Base-by-base conservation (phyloP, 2,329 filamentous ascomycete genomes). In the Gaeumannomyces sp. region DNA sequence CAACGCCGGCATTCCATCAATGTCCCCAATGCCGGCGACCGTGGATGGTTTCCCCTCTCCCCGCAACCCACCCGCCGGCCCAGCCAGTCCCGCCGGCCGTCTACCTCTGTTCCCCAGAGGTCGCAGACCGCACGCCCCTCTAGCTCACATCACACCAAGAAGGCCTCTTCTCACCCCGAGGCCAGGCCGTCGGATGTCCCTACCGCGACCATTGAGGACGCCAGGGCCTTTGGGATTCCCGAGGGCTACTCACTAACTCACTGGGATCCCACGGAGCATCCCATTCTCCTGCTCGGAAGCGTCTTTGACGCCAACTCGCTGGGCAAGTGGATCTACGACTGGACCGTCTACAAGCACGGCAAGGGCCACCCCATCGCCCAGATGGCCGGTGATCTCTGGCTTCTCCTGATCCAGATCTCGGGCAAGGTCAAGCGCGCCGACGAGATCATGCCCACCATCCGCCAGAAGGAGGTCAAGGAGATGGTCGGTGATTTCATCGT, bases 251-350 rank as follows among this genome's bases (percentile, higher is more conserved):
- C 92, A 31, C 87, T 94, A 74, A 98, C 98, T 84, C 96, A 98
- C 81, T 98, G 95, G 95, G 95, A 99, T 75, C 94, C 94, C 0
- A 88, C 87, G 33, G 94, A 98, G 80, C 88, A 93, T 70, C 95
- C 95, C 63, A 97, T 99, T 75, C 89, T 97, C 74, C 85, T 99
- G 31, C 84, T 98, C 28, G 95, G 95, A 62, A 96, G 92, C 74
- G 95, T 98, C 65, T 98, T 98, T 73, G 95, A 98, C 74, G 92
- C 94, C 73, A 97, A 98, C 83, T 97, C 92, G 31, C 84, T 99
- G 35, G 95, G 95, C 73, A 97, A 97, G 79, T 99, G 95, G 95
- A 96, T 99, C 73, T 99, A 97, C 78, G 95, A 98, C 83, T 99
- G 95, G 95, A 97, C 95, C 25, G 92, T 97, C 68, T 97, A 92